phyloP scores from a whole-genome alignment of 768 basidiomycete genomes.

The Rhodotorula babjevae region DNA sequence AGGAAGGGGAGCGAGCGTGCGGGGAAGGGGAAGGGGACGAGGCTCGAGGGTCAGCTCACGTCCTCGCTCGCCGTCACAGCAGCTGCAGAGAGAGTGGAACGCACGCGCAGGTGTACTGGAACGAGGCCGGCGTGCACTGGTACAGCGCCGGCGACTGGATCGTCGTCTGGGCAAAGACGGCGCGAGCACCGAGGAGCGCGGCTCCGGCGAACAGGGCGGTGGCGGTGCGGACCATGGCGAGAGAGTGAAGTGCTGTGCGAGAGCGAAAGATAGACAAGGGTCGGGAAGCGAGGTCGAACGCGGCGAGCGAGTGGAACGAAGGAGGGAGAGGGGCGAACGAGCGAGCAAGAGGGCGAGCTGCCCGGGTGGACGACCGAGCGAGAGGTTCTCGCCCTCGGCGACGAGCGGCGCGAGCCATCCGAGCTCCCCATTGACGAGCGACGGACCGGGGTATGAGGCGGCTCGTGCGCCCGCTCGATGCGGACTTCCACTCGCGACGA shows the following conservation, averaged over 20 bases:
- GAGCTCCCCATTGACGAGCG: too few relatives aligned
- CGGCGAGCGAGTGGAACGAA: background rate
- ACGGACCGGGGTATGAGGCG: too few relatives aligned
- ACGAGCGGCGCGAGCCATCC: too few relatives aligned
- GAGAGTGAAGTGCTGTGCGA: background rate
- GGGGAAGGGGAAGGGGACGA: too few relatives aligned
- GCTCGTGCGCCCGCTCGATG: too few relatives aligned
- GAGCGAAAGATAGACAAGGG: background rate
- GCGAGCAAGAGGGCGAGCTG: too few relatives aligned
- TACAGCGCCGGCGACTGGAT: conserved; percentile 8
- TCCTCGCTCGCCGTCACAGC: too few relatives aligned
- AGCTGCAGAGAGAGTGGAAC: background rate
- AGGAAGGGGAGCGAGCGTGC: background rate
- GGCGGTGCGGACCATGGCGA: too few relatives aligned
- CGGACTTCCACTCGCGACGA: too few relatives aligned
- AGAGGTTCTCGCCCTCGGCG: too few relatives aligned
- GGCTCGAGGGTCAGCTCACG: background rate
- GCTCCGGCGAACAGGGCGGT: background rate
- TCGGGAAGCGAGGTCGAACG: too few relatives aligned
- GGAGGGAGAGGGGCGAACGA: background rate
- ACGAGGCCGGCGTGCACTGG: conserved; percentile 2
- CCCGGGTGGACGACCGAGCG: too few relatives aligned
- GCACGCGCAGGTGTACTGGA: conserved; percentile 12
- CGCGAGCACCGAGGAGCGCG: background rate
- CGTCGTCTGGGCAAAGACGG: background rate